phyloP scores from a whole-genome alignment of 2,329 filamentous ascomycete species.

The Cladosporium cucumerinum region DNA sequence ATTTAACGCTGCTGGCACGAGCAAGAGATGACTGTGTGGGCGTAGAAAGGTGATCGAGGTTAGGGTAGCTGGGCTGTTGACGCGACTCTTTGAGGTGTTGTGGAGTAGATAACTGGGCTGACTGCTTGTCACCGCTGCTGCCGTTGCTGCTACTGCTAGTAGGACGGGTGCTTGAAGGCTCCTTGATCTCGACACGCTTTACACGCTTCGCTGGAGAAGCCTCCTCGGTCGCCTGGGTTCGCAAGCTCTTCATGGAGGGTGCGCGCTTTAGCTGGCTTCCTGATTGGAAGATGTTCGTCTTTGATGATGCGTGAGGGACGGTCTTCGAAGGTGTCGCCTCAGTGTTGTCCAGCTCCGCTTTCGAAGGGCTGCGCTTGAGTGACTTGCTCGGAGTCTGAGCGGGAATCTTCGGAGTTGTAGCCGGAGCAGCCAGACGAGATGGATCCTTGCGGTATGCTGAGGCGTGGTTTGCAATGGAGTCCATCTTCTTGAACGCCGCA shows the following conservation, averaged over 20 bases:
- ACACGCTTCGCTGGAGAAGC: conserved; percentile 63
- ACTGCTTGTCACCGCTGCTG: conserved; percentile 1
- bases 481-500: conserved; percentile 94
- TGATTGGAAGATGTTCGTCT: conserved; percentile 25
- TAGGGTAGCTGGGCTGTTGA: conserved; percentile 47
- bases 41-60: conserved; percentile 61
- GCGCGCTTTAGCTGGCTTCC: conserved; percentile 28
- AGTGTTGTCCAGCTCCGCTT: conserved; percentile 63
- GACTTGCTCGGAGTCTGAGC: conserved; percentile 30
- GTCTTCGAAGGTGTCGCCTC: conserved; percentile 27
- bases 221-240: conserved; percentile 23
- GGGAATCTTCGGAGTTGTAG: conserved; percentile 42
- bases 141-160: not conserved
- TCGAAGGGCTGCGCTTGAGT: conserved; percentile 55
- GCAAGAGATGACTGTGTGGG: conserved; percentile 74
- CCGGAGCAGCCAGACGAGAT: conserved; percentile 11
- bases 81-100: conserved; percentile 48
- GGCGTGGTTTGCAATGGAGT: conserved; percentile 84
- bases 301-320: conserved; percentile 26
- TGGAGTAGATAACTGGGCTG: conserved; percentile 40
- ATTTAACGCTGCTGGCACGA: conserved; percentile 55
- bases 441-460: conserved; percentile 67
- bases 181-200: conserved; percentile 44
- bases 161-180: not conserved
- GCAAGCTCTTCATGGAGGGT: conserved; percentile 25